These are phyloP conservation scores for Quillaja saponaria DNA, from an alignment of 306 rosid genomes.

Conservation along the genomic window DNA sequence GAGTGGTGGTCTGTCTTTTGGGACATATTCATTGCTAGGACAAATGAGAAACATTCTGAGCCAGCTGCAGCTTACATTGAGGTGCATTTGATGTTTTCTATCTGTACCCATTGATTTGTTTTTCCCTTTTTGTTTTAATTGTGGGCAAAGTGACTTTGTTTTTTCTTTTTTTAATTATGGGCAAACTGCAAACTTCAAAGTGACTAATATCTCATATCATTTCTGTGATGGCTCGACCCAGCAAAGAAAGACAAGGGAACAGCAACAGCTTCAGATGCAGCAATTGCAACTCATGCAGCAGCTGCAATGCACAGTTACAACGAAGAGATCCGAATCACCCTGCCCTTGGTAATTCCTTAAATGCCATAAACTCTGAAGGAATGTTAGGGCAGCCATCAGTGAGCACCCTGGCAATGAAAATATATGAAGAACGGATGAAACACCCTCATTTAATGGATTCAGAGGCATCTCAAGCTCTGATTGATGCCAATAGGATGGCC, in stretches of 20 bases:
- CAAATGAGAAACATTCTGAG: constrained; percentile 85
- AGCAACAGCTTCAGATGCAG: constrained; percentile 72
- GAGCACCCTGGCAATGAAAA: constrained; percentile 75
- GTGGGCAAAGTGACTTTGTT: no score
- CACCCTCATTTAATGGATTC: constrained; percentile 75
- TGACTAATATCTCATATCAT: constrained; percentile 1
- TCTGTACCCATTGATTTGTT: neutral
- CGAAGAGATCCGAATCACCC: constrained; percentile 76
- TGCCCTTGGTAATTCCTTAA: constrained; percentile 61
- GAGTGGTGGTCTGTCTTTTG: constrained; percentile 99
- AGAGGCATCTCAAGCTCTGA: constrained; percentile 65
- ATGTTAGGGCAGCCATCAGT: constrained; percentile 79
- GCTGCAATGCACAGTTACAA: constrained; percentile 65
- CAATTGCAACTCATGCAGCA: constrained; percentile 80
- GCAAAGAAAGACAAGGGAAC: constrained; percentile 75
- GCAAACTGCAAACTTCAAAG: constrained; percentile 9
- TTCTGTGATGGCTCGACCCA: constrained; percentile 53
- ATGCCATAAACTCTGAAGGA: constrained; percentile 75
- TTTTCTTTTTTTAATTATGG: constrained; percentile 16
- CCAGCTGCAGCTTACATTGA: constrained; percentile 83
- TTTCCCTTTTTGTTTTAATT: neutral
- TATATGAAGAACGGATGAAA: constrained; percentile 84
- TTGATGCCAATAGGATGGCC: constrained; percentile 73
- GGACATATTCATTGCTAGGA: constrained; percentile 90
- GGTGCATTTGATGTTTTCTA: constrained; percentile 42